These are phyloP conservation scores for Ceratocystis cubensis DNA, from an alignment of 2,329 filamentous ascomycete genomes.

Conservation along the genomic window DNA sequence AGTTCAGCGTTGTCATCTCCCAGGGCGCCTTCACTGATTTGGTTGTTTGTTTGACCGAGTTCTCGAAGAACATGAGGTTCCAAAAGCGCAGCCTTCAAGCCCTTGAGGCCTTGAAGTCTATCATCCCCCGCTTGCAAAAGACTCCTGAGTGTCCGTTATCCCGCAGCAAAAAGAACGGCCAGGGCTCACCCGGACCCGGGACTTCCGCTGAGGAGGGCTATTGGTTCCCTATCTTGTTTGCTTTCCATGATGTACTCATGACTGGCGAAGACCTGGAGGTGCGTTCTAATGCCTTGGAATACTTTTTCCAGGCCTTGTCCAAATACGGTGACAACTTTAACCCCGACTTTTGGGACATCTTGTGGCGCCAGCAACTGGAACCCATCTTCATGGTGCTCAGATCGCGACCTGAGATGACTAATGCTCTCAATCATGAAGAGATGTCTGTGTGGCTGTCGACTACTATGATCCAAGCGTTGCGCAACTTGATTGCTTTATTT, in stretches of 20 bases:
- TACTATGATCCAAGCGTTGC: conserved; percentile 95
- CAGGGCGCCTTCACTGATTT: conserved; percentile 95
- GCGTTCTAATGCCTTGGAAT: conserved; percentile 77
- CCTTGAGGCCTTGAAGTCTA: conserved; percentile 86
- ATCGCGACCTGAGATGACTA: conserved; percentile 91
- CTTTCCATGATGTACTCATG: conserved; percentile 98
- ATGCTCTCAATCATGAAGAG: conserved; percentile 90
- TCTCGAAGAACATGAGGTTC: conserved; percentile 96
- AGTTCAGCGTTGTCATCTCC: conserved; percentile 89
- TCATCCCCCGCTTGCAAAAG: conserved; percentile 86
- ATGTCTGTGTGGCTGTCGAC: conserved; percentile 97
- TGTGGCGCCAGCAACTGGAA: conserved; percentile 93
- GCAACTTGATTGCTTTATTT: conserved; percentile 97
- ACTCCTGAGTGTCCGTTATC: conserved; percentile 91
- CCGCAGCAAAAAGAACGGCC: conserved; percentile 35
- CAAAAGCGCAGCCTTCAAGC: conserved; percentile 97
- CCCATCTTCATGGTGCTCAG: conserved; percentile 98
- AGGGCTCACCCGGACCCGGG: conserved; percentile 43
- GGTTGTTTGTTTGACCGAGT: conserved; percentile 91
- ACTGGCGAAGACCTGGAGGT: conserved; percentile 97
- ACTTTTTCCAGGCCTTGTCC: conserved; percentile 89
- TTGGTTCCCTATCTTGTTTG: conserved; percentile 96
- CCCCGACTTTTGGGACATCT: conserved; percentile 91
- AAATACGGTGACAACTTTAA: conserved; percentile 86
- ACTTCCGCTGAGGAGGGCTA: conserved; percentile 94